Base-by-base conservation (phyloP, 441 rosid species). In the Capsella rubella region DNA sequence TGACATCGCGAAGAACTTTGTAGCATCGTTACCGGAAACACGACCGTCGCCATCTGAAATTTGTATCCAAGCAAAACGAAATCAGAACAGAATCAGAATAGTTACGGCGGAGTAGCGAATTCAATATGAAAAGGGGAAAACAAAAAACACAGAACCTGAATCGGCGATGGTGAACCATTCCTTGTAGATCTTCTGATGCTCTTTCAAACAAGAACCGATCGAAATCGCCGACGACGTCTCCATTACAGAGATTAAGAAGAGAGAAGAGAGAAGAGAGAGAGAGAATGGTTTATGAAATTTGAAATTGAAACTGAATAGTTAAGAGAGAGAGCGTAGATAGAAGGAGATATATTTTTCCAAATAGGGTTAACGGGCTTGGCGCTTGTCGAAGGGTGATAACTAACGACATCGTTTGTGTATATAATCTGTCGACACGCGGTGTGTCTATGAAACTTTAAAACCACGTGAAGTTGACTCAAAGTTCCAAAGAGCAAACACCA, bases 91-190 rank as follows among this genome's bases (percentile, higher is more conserved):
- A 15, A 51, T 4, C 1, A 7, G n/a, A 15, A 51, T 4, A 16
- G 8, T 50, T 18, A 70, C 54, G 5, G 35, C 57, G 9, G 25
- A 13, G 6, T 68, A 25, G 56, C 50, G 8, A 31, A 25, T 29
- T 46, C 63, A 16, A 71, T 45, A 49, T 68, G 51, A 43, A 31
- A 60, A 58, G 1, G 34, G 14, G 1, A 9, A 7, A 2, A 15
- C 9, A 13, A 63, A 27, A 35, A 52, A 10, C 1, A 27, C 27
- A 42, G 51, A 70, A 75, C 97, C 97, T 82, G 92, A 82, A 81
- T 93, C 98, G 67, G 89, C 92, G 32, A 82, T 29, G 69, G 76
- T 66, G 86, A 90, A 93, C 98, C 98, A 93, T 50, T 90, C 92
- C 73, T 78, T 81, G 74, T 89, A 93, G 80, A 90, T 86, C 81